Evolutionary conservation across 2,329 filamentous ascomycete species (phyloP).

Genomic region (Xylariaceae sp.): DNA sequence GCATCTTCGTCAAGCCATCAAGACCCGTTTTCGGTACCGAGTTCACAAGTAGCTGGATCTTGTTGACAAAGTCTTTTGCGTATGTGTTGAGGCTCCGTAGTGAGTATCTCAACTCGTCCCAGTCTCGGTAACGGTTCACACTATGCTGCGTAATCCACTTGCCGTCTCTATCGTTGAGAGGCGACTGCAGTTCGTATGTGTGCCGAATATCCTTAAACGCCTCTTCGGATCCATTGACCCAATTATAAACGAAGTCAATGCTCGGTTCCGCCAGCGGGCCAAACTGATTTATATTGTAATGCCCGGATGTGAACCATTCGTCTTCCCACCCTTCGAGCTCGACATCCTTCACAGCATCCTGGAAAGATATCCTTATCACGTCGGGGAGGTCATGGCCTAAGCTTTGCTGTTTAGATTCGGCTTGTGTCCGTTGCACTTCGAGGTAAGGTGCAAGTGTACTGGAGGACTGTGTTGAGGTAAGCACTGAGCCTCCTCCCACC

Average conservation of each 20-base stretch:
- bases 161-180: slow-evolving; percentile 38
- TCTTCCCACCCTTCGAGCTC: slow-evolving; percentile 40
- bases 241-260: slow-evolving; percentile 42
- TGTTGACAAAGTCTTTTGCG: slow-evolving; percentile 38
- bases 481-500: slow-evolving; percentile 19
- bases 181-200: slow-evolving; percentile 37
- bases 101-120: slow-evolving; percentile 42
- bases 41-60: slow-evolving; percentile 41
- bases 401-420: no score
- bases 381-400: slow-evolving; percentile 32
- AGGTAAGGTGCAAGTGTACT: slow-evolving; percentile 1
- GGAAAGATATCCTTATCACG: slow-evolving; percentile 37
- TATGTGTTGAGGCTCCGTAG: slow-evolving; percentile 39
- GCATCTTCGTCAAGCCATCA: slow-evolving; percentile 19
- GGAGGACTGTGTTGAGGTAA: background rate
- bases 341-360: slow-evolving; percentile 34
- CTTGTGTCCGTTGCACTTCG: slow-evolving; percentile 10
- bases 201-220: slow-evolving; percentile 35
- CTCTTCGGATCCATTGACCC: slow-evolving; percentile 41
- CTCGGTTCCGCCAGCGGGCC: slow-evolving; percentile 35
- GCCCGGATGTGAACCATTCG: slow-evolving; percentile 36
- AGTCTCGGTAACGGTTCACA: slow-evolving; percentile 41
- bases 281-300: slow-evolving; percentile 28
- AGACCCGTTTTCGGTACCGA: slow-evolving; percentile 29
- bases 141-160: slow-evolving; percentile 38